phyloP scores from a whole-genome alignment of 139 green algal species.

The Chlorella sp. region DNA sequence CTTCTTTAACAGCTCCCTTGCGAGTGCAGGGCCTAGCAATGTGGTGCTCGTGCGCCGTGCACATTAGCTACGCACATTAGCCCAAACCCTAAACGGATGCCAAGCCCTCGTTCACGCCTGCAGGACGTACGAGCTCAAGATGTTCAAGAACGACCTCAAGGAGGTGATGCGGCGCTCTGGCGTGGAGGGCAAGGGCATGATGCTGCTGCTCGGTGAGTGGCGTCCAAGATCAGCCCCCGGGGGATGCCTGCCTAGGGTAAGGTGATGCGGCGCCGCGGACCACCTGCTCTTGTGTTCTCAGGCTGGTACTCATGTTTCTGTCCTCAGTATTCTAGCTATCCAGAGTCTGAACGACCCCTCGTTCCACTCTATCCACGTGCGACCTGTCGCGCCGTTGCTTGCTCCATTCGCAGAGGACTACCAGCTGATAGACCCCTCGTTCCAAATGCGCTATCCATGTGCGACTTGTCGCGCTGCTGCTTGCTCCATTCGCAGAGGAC shows the following conservation, averaged over 20 bases:
- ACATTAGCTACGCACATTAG: too few relatives aligned
- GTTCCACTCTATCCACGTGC: neutral
- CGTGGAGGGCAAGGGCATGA: constrained; percentile 43
- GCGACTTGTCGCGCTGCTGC: neutral
- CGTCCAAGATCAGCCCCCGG: neutral
- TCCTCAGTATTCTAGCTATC: too few relatives aligned
- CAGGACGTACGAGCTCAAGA: constrained; percentile 50
- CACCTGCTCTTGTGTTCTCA: too few relatives aligned
- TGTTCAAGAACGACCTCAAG: constrained; percentile 66
- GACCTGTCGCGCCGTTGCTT: neutral
- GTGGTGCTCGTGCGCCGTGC: too few relatives aligned
- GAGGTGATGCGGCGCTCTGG: constrained; percentile 44
- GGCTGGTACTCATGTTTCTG: too few relatives aligned
- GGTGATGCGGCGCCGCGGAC: too few relatives aligned
- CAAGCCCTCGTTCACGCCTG: too few relatives aligned
- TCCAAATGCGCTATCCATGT: neutral
- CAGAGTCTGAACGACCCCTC: constrained; percentile 24
- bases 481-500: constrained; percentile 6
- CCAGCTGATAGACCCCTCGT: constrained; percentile 32
- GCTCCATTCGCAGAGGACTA: constrained; percentile 50
- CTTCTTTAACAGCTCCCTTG: too few relatives aligned
- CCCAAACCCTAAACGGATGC: too few relatives aligned
- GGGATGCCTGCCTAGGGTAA: neutral
- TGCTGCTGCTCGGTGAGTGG: constrained; percentile 51
- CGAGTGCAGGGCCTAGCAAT: too few relatives aligned